Evolutionary conservation across 2,329 filamentous ascomycete species (phyloP).

Genomic region (Fusarium verrucosum): DNA sequence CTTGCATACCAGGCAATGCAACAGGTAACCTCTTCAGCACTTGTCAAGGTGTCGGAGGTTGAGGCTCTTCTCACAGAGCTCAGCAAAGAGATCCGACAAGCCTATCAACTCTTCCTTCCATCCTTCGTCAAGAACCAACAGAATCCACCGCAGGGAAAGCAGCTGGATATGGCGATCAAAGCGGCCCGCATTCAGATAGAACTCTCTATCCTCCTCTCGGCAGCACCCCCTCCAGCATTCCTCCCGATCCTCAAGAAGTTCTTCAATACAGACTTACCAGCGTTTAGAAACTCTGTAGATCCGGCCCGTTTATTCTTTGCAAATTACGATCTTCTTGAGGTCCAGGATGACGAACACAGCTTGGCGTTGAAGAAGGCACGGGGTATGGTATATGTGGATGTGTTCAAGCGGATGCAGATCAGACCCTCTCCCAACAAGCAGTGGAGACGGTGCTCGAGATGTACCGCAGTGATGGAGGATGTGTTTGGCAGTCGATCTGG

Average conservation of each 20-base stretch:
- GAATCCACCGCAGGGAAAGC: slow-evolving; percentile 55
- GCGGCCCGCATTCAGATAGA: slow-evolving; percentile 60
- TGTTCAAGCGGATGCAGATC: slow-evolving; percentile 69
- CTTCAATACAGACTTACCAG: slow-evolving; percentile 67
- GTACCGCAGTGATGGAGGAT: slow-evolving; percentile 73
- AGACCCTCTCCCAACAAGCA: slow-evolving; percentile 39
- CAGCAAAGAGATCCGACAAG: slow-evolving; percentile 59
- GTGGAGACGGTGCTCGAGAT: slow-evolving; percentile 61
- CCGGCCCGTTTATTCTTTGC: slow-evolving; percentile 75
- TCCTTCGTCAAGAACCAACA: slow-evolving; percentile 58
- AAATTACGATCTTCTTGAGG: slow-evolving; percentile 74
- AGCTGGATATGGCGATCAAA: slow-evolving; percentile 57
- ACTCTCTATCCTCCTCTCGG: slow-evolving; percentile 61
- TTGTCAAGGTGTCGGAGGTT: slow-evolving; percentile 69
- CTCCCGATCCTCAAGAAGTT: slow-evolving; percentile 70
- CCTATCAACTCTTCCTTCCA: slow-evolving; percentile 59
- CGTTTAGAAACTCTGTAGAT: slow-evolving; percentile 69
- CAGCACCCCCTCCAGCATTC: slow-evolving; percentile 58
- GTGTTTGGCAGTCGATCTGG: slow-evolving; percentile 58
- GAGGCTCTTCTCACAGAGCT: slow-evolving; percentile 67
- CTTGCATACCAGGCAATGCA: slow-evolving; percentile 65
- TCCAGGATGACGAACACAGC: slow-evolving; percentile 66
- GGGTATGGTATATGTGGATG: slow-evolving; percentile 57
- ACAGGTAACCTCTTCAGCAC: slow-evolving; percentile 58
- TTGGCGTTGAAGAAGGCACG: slow-evolving; percentile 52